A percentile compares a stretch with the other conserved stretches of the same genome.
These are phyloP conservation scores for Eutrema salsugineum DNA, from an alignment of 441 rosid genomes.

Conservation along the genomic window DNA sequence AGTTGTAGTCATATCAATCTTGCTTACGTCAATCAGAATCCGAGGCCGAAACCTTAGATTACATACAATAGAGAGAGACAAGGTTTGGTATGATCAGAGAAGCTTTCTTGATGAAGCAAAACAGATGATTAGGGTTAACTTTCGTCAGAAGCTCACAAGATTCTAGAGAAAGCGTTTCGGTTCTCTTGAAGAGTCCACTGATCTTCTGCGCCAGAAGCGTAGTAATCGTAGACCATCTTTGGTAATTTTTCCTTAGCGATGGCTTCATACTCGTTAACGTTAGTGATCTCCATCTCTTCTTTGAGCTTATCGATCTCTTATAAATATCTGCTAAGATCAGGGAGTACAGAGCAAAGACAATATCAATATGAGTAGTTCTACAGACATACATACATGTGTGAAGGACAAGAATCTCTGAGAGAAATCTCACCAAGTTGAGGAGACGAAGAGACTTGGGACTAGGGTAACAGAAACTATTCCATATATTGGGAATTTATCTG, in stretches of 20 bases:
- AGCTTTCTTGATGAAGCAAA: background rate
- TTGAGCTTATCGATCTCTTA: background rate
- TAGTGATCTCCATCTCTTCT: constrained; percentile 69
- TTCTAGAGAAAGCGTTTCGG: constrained; percentile 71
- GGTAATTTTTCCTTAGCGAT: constrained; percentile 80
- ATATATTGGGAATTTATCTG: background rate
- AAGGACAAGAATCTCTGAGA: background rate
- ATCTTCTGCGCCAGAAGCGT: constrained; percentile 84
- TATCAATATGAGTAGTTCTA: background rate
- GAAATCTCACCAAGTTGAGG: constrained; percentile 5
- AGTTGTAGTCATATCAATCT: constrained; percentile 65
- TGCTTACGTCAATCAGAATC: constrained; percentile 76
- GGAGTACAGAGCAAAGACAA: background rate
- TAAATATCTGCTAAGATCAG: background rate
- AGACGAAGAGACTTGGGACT: background rate
- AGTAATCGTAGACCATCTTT: constrained; percentile 85
- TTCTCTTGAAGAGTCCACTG: constrained; percentile 87
- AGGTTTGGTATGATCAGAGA: background rate
- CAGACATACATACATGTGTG: background rate
- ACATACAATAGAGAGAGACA: background rate
- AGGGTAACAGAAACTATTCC: background rate
- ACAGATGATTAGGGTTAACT: background rate
- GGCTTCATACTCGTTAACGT: constrained; percentile 69
- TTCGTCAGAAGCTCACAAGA: constrained; percentile 47
- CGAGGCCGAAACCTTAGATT: constrained; percentile 82